Evolutionary conservation across 306 rosid genomes (phyloP).

Genomic region (Quercus glauca): DNA sequence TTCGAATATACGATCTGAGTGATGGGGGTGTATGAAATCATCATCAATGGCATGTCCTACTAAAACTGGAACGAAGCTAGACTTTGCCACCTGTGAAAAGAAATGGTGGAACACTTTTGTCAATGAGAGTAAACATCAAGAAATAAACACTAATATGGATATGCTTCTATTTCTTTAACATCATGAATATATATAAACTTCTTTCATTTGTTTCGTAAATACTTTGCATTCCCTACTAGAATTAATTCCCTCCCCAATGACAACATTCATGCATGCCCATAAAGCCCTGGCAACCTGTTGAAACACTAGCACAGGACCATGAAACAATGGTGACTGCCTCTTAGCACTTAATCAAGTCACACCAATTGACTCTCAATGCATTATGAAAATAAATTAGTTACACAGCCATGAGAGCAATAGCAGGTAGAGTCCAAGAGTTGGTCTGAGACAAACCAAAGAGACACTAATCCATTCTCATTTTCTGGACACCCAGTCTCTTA

Average conservation of each 20-base stretch:
- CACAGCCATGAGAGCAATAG: neutral
- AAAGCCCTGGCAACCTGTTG: neutral
- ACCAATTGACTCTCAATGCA: neutral
- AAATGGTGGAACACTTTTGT: slow-evolving; percentile 16
- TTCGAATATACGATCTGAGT: slow-evolving; percentile 78
- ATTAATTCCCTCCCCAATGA: neutral
- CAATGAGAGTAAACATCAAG: slow-evolving; percentile 2
- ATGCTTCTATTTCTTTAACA: neutral
- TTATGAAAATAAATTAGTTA: neutral
- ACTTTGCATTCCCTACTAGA: neutral
- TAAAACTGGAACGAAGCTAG: slow-evolving; percentile 81
- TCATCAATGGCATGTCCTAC: slow-evolving; percentile 92
- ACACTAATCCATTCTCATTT: neutral
- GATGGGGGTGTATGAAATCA: slow-evolving; percentile 92
- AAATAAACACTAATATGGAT: neutral
- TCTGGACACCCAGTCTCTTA: neutral
- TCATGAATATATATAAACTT: neutral
- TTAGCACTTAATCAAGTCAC: neutral
- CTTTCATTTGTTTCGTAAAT: too few relatives aligned
- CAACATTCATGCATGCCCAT: neutral
- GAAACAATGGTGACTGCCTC: neutral
- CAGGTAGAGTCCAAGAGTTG: neutral
- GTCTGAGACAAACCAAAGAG: neutral
- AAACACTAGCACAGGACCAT: neutral
- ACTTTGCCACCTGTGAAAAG: slow-evolving; percentile 69